Evolutionary conservation across 345 rosid species (phyloP).

Genomic region (Lumnitzera racemosa): DNA sequence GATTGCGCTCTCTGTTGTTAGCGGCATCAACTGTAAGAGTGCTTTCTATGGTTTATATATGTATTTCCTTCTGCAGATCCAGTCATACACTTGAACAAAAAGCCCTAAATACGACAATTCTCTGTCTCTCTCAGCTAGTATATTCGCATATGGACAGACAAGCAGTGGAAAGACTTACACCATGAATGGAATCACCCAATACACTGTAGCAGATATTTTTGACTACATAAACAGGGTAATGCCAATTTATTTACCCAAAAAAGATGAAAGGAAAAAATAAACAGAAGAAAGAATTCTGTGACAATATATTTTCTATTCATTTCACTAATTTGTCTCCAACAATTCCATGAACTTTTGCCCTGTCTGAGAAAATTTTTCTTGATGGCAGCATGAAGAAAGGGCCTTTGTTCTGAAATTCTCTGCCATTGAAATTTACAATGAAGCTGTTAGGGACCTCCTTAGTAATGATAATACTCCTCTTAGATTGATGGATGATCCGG

Average conservation of each 20-base stretch:
- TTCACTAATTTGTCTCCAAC: no score
- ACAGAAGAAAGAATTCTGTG: no score
- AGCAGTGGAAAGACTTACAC: constrained; percentile 99
- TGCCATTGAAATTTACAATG: constrained; percentile 97
- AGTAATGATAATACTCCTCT: constrained; percentile 60
- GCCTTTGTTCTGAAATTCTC: constrained; percentile 89
- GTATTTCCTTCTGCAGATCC: background rate
- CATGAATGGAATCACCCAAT: constrained; percentile 90
- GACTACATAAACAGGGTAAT: constrained; percentile 67
- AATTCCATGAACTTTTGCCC: no score
- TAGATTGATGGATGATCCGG: constrained; percentile 89
- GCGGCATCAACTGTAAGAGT: constrained; percentile 81
- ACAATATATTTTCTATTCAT: no score
- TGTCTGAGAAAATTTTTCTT: constrained; percentile 4
- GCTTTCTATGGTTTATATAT: background rate
- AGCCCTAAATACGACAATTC: constrained; percentile 2
- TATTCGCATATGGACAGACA: constrained; percentile 98
- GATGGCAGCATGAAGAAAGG: constrained; percentile 79
- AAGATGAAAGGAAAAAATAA: no score
- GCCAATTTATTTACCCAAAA: constrained; percentile 6
- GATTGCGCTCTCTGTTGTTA: constrained; percentile 86
- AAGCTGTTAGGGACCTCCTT: constrained; percentile 86
- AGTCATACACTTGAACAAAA: background rate
- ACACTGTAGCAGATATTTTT: constrained; percentile 79
- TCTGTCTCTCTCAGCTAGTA: constrained; percentile 52